A percentile compares a stretch with the other conserved stretches of the same genome.
Conservation (phyloP, 2,329 filamentous ascomycete genomes). For the Neurospora crassa region DNA sequence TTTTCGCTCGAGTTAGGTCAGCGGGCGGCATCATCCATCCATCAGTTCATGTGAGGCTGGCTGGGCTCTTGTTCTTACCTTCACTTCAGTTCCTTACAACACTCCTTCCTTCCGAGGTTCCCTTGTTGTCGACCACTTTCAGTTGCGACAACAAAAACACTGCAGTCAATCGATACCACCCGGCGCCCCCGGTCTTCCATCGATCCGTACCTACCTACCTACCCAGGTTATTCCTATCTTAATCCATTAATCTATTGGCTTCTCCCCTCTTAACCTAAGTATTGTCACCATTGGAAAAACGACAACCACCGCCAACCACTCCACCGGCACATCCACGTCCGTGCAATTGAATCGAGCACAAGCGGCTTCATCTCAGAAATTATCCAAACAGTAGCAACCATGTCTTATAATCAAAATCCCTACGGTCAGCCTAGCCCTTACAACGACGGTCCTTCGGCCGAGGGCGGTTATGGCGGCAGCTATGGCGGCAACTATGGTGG, state of each 20-base stretch:
- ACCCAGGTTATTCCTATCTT: background rate
- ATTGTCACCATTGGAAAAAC: background rate
- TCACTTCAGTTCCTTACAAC: background rate
- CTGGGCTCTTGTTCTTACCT: background rate
- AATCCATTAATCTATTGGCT: background rate
- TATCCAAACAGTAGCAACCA: slow-evolving; percentile 8
- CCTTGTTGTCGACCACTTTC: background rate
- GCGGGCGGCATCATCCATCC: background rate
- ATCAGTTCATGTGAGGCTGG: background rate
- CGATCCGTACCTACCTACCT: background rate
- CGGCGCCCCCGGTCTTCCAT: background rate
- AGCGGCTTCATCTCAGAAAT: slow-evolving; percentile 21
- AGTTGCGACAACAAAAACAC: background rate
- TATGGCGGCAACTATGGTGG: background rate
- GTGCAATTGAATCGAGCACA: background rate
- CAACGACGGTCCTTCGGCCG: slow-evolving; percentile 39
- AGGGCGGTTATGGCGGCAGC: slow-evolving; percentile 30
- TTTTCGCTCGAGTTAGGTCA: background rate
- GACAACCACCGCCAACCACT: background rate
- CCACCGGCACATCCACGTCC: background rate
- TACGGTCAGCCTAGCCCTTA: slow-evolving; percentile 56
- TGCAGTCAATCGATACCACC: background rate
- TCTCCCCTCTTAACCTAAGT: background rate
- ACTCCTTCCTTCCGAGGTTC: background rate
- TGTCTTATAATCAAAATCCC: slow-evolving; percentile 46